Evolutionary conservation across 805 yeast genomes (phyloP).

Genomic region (Alloascoidea africana): DNA sequence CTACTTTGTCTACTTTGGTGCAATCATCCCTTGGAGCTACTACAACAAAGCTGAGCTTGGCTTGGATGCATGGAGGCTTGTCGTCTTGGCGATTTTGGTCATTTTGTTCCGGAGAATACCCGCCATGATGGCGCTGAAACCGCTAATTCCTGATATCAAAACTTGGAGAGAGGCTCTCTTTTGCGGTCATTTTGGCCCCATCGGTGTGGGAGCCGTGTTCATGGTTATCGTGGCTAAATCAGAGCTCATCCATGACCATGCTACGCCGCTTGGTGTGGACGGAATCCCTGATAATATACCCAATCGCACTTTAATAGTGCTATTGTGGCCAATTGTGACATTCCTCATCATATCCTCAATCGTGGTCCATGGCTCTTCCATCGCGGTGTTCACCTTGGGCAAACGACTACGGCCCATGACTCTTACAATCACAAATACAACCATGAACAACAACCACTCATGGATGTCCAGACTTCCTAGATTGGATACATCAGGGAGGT

Average conservation of each 20-base stretch:
- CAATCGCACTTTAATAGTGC: slow-evolving; percentile 42
- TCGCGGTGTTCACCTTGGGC: slow-evolving; percentile 66
- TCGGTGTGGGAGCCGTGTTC: slow-evolving; percentile 88
- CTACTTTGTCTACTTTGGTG: slow-evolving; percentile 81
- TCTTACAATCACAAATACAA: slow-evolving; percentile 79
- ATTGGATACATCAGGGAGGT: slow-evolving; percentile 53
- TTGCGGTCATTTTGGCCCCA: slow-evolving; percentile 93
- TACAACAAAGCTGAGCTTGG: slow-evolving; percentile 53
- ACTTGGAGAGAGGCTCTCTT: slow-evolving; percentile 90
- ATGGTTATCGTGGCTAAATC: slow-evolving; percentile 70
- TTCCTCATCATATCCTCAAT: slow-evolving; percentile 73
- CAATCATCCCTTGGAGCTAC: slow-evolving; percentile 78
- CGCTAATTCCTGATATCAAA: slow-evolving; percentile 73
- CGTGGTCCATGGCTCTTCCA: slow-evolving; percentile 83
- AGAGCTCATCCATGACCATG: slow-evolving; percentile 44
- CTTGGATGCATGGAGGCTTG: slow-evolving; percentile 62
- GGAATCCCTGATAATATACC: slow-evolving; percentile 12
- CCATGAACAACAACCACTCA: slow-evolving; percentile 43
- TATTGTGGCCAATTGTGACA: slow-evolving; percentile 73
- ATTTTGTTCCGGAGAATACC: slow-evolving; percentile 72
- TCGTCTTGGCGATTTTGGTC: slow-evolving; percentile 58
- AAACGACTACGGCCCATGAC: slow-evolving; percentile 85
- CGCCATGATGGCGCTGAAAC: slow-evolving; percentile 58
- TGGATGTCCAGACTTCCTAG: slow-evolving; percentile 84
- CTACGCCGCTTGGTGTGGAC: slow-evolving; percentile 37